A percentile compares a stretch with the other conserved stretches of the same genome.
Evolutionary conservation across 345 rosid species (phyloP).

Genomic region (Populus deltoides): DNA sequence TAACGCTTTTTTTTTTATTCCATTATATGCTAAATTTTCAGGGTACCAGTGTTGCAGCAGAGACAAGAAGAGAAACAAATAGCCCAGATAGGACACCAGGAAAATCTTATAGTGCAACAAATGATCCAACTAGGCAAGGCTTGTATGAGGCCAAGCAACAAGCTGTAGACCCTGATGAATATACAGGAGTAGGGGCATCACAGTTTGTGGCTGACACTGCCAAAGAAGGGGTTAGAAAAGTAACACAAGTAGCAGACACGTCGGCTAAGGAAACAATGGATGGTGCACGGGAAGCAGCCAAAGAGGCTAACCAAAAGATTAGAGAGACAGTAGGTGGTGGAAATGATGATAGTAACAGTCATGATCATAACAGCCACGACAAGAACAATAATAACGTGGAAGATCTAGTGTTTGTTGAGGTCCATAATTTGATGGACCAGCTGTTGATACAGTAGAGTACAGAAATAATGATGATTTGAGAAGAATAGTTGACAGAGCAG

Average conservation of each 20-base stretch:
- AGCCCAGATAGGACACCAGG: background rate
- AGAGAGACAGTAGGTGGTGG: slow-evolving; percentile 21
- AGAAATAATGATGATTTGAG: slow-evolving; percentile 42
- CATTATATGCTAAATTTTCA: background rate
- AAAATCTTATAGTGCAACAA: background rate
- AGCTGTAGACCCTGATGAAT: slow-evolving; percentile 24
- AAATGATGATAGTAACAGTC: background rate
- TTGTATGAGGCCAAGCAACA: no score
- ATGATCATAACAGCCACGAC: background rate
- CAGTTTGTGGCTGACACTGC: slow-evolving; percentile 38
- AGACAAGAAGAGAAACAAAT: slow-evolving; percentile 5
- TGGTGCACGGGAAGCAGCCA: slow-evolving; percentile 43
- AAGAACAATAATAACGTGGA: slow-evolving; percentile 31
- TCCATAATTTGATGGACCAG: slow-evolving; percentile 36
- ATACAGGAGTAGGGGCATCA: slow-evolving; percentile 2
- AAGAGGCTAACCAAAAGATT: slow-evolving; percentile 34
- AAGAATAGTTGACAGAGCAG: slow-evolving; percentile 9
- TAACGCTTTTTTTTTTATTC: background rate
- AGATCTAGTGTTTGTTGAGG: slow-evolving; percentile 32
- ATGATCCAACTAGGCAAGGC: slow-evolving; percentile 2
- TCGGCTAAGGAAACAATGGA: slow-evolving; percentile 39
- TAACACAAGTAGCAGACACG: slow-evolving; percentile 27
- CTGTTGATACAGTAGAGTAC: slow-evolving; percentile 44
- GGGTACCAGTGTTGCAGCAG: slow-evolving; percentile 28
- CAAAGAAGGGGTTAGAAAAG: slow-evolving; percentile 45